A percentile compares a stretch with the other conserved stretches of the same genome.
Conservation (phyloP, 2,329 filamentous ascomycete species). For the Beauveria asiatica region DNA sequence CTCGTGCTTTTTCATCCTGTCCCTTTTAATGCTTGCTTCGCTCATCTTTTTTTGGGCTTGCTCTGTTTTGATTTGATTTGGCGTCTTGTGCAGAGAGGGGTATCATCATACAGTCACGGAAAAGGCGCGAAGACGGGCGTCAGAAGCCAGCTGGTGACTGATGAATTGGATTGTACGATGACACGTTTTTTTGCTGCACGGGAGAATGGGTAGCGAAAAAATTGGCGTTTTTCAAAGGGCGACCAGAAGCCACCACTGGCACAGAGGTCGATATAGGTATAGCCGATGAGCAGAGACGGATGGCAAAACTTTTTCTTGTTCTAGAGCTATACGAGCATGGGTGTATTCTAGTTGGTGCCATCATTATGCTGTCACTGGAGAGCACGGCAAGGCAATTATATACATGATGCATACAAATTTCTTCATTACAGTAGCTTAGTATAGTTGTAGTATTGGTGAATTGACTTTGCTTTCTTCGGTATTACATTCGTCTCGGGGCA, state of each 20-base stretch:
- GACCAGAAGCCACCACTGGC: neutral
- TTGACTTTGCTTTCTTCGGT: neutral
- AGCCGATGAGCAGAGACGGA: neutral
- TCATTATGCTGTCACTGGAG: neutral
- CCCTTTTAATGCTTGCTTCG: neutral
- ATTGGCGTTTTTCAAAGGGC: neutral
- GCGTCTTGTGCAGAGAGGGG: neutral
- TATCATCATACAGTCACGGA: neutral
- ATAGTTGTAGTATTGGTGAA: neutral
- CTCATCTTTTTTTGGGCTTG: neutral
- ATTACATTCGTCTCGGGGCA: neutral
- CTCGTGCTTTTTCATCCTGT: neutral
- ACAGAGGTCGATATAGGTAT: neutral
- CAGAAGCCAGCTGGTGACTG: neutral
- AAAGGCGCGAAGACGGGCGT: neutral
- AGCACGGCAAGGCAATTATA: neutral
- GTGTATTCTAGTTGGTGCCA: constrained; percentile 1
- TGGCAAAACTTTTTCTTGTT: neutral
- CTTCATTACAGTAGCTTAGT: neutral
- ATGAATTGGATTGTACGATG: neutral
- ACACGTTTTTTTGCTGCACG: neutral
- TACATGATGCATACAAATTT: neutral
- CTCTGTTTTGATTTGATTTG: neutral
- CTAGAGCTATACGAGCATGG: neutral
- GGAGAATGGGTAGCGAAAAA: neutral